Conservation (phyloP, 495 filamentous ascomycete genomes). For the Lasiosphaeria ovina region DNA sequence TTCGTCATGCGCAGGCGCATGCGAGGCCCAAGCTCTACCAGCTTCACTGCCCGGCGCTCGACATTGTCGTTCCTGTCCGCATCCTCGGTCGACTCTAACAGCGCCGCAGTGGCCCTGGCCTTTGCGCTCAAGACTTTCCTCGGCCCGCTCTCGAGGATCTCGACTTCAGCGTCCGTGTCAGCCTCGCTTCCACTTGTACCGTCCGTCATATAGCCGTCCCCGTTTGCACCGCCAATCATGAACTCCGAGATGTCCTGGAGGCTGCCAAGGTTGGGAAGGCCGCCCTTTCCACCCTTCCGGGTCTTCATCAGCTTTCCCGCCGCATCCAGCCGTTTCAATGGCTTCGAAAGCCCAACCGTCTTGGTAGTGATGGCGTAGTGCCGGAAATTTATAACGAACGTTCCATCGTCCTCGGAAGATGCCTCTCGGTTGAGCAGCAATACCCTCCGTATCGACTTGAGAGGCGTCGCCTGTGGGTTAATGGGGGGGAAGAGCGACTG, state of each 20-base stretch:
- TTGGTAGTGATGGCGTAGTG: conserved; percentile 95
- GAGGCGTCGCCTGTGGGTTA: conserved; percentile 83
- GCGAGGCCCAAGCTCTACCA: conserved; percentile 88
- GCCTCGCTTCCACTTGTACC: conserved; percentile 83
- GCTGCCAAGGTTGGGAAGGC: conserved; percentile 83
- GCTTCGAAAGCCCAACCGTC: conserved; percentile 75
- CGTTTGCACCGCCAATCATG: conserved; percentile 76
- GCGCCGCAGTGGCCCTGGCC: conserved; percentile 44
- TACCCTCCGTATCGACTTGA: conserved; percentile 84
- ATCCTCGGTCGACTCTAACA: conserved; percentile 30
- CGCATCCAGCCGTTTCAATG: conserved; percentile 79
- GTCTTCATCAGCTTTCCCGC: conserved; percentile 68
- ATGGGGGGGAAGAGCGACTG: conserved; percentile 96
- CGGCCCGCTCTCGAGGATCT: conserved; percentile 74
- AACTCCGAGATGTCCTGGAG: conserved; percentile 94
- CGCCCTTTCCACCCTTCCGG: conserved; percentile 62
- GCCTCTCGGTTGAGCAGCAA: conserved; percentile 83
- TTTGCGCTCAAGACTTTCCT: conserved; percentile 65
- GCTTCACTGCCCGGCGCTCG: conserved; percentile 84
- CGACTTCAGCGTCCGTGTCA: conserved; percentile 94
- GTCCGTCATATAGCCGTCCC: conserved; percentile 77
- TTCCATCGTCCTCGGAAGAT: conserved; percentile 54
- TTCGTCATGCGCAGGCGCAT: conserved; percentile 89
- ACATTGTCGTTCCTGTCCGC: conserved; percentile 41
- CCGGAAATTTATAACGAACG: conserved; percentile 84